Percentiles rank a stretch among this genome's conserved stretches.
Evolutionary conservation across 306 rosid species (phyloP).

Genomic region (Dryas alaskensis): DNA sequence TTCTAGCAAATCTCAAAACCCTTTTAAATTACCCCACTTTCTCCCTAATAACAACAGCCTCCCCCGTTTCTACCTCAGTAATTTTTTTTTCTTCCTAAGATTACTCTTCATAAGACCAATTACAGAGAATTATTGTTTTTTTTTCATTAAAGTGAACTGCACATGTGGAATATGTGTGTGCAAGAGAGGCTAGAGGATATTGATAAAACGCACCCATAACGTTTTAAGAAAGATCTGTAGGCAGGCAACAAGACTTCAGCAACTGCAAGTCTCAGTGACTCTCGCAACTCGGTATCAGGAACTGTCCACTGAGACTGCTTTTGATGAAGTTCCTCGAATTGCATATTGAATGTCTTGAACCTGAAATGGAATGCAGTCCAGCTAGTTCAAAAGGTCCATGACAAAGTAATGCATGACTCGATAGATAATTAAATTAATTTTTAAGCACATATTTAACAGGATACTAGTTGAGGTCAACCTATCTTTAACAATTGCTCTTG

Average conservation of each 20-base stretch:
- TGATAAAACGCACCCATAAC: slow-evolving; percentile 64
- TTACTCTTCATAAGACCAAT: background rate
- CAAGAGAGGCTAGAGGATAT: background rate
- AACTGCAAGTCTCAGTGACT: slow-evolving; percentile 89
- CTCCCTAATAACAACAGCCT: background rate
- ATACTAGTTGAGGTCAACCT: slow-evolving; percentile 39
- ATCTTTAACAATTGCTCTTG: slow-evolving; percentile 91
- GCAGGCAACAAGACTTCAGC: slow-evolving; percentile 95
- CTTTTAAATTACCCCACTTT: background rate
- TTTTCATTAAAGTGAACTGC: slow-evolving; percentile 2
- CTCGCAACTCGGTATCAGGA: slow-evolving; percentile 88
- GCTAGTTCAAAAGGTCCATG: slow-evolving; percentile 19
- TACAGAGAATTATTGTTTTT: background rate
- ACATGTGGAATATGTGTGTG: background rate
- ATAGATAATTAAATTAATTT: background rate
- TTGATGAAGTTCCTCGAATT: slow-evolving; percentile 96
- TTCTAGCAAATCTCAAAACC: background rate
- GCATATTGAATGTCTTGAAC: slow-evolving; percentile 72
- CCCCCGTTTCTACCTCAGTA: no score
- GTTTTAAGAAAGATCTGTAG: slow-evolving; percentile 80
- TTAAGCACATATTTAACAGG: background rate
- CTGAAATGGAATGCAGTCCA: slow-evolving; percentile 36
- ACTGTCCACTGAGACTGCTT: slow-evolving; percentile 97
- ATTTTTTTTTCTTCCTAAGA: background rate
- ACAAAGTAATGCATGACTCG: background rate